Evolutionary conservation across 352 stramenopile genomes (phyloP), one percentile per base, ranked within the genome.

Genomic region (Phytopythium cucurbitacearum): DNA sequence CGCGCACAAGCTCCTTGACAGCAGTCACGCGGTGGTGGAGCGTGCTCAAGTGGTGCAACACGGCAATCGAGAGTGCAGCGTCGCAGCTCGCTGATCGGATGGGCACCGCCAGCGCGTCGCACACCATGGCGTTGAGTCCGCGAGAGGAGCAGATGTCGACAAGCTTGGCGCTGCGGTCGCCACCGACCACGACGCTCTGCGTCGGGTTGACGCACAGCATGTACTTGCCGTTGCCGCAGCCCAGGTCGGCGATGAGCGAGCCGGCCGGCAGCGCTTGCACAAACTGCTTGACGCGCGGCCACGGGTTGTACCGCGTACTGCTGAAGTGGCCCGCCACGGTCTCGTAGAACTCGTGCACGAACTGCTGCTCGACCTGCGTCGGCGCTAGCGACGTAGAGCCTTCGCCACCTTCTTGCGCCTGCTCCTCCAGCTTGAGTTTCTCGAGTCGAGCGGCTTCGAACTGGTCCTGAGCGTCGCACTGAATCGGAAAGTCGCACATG

Each of bases 211-310:
- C 73, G 55, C 79, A 91, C 56, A 89, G 89, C 83, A 94, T 91
- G 60, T 95, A 95, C 64, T 95, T 95, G 47, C 85, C 85, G 42
- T 95, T 95, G 41, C 83, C 85, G 40, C 85, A 95, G 16, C 85
- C 85, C 44, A 95, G 78, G 66, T 95, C 85, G 7, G 78, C 79
- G 56, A 95, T 67, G 40, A 89, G 54, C 7, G 84, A 89, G 1
- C 82, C 80, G 11, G 56, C 62, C 21, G 74, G 68, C 9, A 92
- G 49, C 10, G 67, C 64, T 8, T 69, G 64, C 16, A 94, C 80
- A 53, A 95, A 92, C 34, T 67, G 42, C 13, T 71, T 80, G 7
- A 95, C 80, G 13, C 69, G 74, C 1, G 85, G 83, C 85, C 85
- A 95, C 21, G 85, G 75, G 46, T 85, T 90, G 69, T 95, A 87